Base-by-base conservation (phyloP, 371 early-diverging fungal genomes). In the Batkoa obscura region DNA sequence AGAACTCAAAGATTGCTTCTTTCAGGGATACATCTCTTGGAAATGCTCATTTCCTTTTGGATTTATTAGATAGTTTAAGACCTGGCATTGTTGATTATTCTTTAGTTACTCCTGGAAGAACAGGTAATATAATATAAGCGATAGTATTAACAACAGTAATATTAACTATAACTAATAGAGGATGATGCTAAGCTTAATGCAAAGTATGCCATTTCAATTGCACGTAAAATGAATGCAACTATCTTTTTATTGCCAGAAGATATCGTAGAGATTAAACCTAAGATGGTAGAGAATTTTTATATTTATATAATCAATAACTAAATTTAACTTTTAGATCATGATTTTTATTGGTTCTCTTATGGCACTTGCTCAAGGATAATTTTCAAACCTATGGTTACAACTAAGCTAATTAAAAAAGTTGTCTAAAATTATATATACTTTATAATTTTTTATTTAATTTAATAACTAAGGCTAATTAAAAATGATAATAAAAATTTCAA, bases 231-330 rank as follows among this genome's bases (percentile, higher is more conserved):
- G 55, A 95, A 95, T 36, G 94, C 96, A n/a, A 90, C 94, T 41
- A 93, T 95, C 63, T 95, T 94, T 72, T 76, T 94, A 53, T 75
- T 93, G 45, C 94, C 94, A 6, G 94, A 95, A 71, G 94, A 95
- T 72, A 94, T 95, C 69, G 83, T 90, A 50, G 94, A 93, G 70
- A 87, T 87, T 51, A 79, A 86, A 68, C 73, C 85, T 59, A 90
- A 87, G 73, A 88, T 90, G 87, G 83, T 88, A 38, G 15, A 9
- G 17, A 4, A 15, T 55, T 6, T 6, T 55, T 35, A 23, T 23
- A 23, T 23, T 23, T 23, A 23, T 35, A 23, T 8, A 9, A 15
- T 34, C 8, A 15, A n/a, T 5, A 23, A 23, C 34, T 33, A 32
- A 43, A 8, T 33, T 12, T 36, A 35, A 3, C 4, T 52, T 23